Evolutionary conservation across 352 stramenopile genomes (phyloP).

Genomic region (Lagenidium giganteum): DNA sequence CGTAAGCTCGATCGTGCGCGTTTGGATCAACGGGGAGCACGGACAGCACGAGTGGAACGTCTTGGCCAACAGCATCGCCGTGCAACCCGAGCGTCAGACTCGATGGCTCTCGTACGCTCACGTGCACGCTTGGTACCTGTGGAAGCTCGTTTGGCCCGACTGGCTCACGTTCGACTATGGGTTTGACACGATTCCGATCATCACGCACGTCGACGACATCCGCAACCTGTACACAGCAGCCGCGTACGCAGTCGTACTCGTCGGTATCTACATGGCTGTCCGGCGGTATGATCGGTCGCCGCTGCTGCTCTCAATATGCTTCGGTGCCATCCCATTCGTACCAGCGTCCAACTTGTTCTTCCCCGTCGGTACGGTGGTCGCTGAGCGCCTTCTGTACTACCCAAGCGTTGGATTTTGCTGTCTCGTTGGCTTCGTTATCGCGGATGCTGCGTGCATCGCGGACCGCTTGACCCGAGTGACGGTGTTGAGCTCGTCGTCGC

Average conservation of each 20-base stretch:
- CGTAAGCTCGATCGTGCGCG: conserved; percentile 16
- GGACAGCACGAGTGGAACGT: conserved; percentile 74
- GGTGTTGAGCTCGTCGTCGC: neutral
- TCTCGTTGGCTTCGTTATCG: conserved; percentile 34
- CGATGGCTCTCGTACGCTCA: conserved; percentile 78
- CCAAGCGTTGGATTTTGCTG: conserved; percentile 84
- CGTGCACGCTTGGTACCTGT: conserved; percentile 84
- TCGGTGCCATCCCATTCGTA: conserved; percentile 84
- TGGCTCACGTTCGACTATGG: conserved; percentile 90
- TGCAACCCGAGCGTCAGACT: conserved; percentile 26
- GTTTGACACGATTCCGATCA: conserved; percentile 78
- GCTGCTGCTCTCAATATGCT: conserved; percentile 50
- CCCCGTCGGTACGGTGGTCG: conserved; percentile 87
- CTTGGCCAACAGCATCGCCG: conserved; percentile 83
- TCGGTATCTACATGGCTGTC: conserved; percentile 17
- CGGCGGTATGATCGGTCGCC: conserved; percentile 18
- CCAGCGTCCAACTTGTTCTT: conserved; percentile 90
- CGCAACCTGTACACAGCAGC: conserved; percentile 55
- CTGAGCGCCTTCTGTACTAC: conserved; percentile 89
- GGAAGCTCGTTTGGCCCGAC: conserved; percentile 85
- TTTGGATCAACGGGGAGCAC: conserved; percentile 69
- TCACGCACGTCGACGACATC: conserved; percentile 41
- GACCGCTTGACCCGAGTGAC: neutral
- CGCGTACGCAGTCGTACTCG: conserved; percentile 49
- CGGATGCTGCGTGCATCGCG: conserved; percentile 19